These are phyloP conservation scores for Aquanectria penicillioides DNA, from an alignment of 2,329 filamentous ascomycete genomes.

Conservation along the genomic window DNA sequence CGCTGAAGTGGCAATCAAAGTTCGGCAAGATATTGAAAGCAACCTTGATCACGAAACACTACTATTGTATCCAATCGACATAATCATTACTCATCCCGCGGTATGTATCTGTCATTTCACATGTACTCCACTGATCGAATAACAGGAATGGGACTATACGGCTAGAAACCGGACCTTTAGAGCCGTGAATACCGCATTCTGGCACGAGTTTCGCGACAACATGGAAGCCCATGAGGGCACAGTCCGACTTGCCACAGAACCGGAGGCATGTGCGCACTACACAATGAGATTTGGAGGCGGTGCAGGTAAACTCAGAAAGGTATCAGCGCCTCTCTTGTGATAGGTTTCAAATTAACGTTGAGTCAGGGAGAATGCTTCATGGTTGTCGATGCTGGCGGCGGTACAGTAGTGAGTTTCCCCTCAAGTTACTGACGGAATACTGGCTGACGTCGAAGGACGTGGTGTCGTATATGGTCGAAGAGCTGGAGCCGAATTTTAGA, in stretches of 20 bases:
- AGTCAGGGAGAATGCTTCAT: constrained; percentile 23
- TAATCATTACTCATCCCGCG: constrained; percentile 26
- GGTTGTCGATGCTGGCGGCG: constrained; percentile 27
- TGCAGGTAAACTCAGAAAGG: constrained; percentile 9
- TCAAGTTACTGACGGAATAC: neutral
- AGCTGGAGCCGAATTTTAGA: constrained; percentile 12
- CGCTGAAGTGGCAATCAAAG: constrained; percentile 3
- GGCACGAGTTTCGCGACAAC: constrained; percentile 8
- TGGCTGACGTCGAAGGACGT: constrained; percentile 8
- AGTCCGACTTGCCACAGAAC: constrained; percentile 20
- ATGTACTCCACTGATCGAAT: neutral
- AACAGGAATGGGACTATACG: constrained; percentile 24
- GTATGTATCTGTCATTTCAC: neutral
- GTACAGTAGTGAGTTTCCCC: constrained; percentile 27
- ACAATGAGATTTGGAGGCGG: constrained; percentile 12
- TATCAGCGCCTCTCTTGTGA: too few relatives aligned
- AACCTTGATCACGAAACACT: neutral
- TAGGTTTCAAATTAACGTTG: too few relatives aligned
- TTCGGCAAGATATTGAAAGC: constrained; percentile 16
- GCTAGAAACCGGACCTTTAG: constrained; percentile 23
- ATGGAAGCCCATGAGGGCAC: neutral
- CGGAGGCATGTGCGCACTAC: constrained; percentile 28
- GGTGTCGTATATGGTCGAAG: constrained; percentile 19
- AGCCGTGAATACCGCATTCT: constrained; percentile 22
- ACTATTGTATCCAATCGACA: constrained; percentile 19